phyloP scores from a whole-genome alignment of 2,329 filamentous ascomycete genomes.

The Aspergillus ochraceoroseus region DNA sequence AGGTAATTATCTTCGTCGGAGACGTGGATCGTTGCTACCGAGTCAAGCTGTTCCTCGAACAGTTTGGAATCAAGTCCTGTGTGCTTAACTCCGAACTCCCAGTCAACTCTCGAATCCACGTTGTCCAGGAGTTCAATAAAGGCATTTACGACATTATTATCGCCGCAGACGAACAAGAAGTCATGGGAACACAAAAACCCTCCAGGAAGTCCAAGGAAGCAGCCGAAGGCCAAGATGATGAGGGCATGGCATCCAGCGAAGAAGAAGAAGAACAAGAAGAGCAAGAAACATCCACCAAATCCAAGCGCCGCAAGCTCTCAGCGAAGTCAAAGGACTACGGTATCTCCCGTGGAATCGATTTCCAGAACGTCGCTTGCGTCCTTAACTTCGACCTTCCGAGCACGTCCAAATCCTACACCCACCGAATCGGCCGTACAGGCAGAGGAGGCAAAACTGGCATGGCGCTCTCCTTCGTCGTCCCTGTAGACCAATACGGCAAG shows the following conservation, averaged over 20 bases:
- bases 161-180: conserved; percentile 85
- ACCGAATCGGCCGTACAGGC: conserved; percentile 89
- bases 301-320: conserved; percentile 58
- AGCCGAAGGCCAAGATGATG: conserved; percentile 22
- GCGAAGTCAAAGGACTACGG: conserved; percentile 82
- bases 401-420: conserved; percentile 88
- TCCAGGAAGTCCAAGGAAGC: conserved; percentile 30
- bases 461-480: conserved; percentile 91
- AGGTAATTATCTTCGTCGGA: conserved; percentile 77
- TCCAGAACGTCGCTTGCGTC: conserved; percentile 88
- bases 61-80: conserved; percentile 91
- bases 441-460: conserved; percentile 88
- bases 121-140: conserved; percentile 96
- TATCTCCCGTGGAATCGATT: conserved; percentile 93
- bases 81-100: conserved; percentile 92
- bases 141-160: conserved; percentile 98
- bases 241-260: conserved; percentile 39
- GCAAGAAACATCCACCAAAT: conserved; percentile 28
- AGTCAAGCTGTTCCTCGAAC: conserved; percentile 89
- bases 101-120: conserved; percentile 86
- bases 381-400: conserved; percentile 95
- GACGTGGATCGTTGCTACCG: conserved; percentile 88
- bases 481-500: conserved; percentile 74
- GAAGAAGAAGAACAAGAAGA: conserved; percentile 31
- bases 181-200: conserved; percentile 56